These are phyloP conservation scores for Pelargonium citronellum DNA, from an alignment of 441 rosid genomes.

Conservation along the genomic window DNA sequence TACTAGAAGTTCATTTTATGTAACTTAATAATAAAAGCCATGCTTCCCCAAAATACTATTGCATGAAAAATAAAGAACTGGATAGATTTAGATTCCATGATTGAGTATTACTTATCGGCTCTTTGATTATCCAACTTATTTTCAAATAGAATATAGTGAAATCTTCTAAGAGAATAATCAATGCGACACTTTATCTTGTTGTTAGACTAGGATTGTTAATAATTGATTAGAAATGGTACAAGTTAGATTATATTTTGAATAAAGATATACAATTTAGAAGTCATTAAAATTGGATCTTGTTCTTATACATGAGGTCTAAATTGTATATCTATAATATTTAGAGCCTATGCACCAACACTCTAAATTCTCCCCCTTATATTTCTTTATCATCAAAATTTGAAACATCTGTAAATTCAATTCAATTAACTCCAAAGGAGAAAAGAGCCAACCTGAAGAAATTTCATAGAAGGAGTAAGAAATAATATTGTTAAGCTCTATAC, in stretches of 20 bases:
- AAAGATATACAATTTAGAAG: neutral
- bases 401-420: neutral
- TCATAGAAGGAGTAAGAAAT: neutral
- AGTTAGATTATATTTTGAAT: neutral
- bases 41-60: neutral
- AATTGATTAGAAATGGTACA: neutral
- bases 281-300: neutral
- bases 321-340: neutral
- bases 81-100: too few species aligned
- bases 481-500: too few species aligned
- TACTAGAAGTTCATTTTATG: constrained; percentile 16
- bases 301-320: neutral
- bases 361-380: too few species aligned
- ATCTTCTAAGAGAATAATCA: neutral
- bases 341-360: too few species aligned
- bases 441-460: neutral
- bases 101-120: neutral
- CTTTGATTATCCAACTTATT: neutral
- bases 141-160: neutral
- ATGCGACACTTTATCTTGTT: neutral
- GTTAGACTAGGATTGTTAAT: neutral
- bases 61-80: neutral
- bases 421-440: neutral
- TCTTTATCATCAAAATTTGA: neutral
- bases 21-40: constrained; percentile 7